These are phyloP conservation scores for Monosporascus sp. DNA, from an alignment of 2,329 filamentous ascomycete species.

Conservation along the genomic window DNA sequence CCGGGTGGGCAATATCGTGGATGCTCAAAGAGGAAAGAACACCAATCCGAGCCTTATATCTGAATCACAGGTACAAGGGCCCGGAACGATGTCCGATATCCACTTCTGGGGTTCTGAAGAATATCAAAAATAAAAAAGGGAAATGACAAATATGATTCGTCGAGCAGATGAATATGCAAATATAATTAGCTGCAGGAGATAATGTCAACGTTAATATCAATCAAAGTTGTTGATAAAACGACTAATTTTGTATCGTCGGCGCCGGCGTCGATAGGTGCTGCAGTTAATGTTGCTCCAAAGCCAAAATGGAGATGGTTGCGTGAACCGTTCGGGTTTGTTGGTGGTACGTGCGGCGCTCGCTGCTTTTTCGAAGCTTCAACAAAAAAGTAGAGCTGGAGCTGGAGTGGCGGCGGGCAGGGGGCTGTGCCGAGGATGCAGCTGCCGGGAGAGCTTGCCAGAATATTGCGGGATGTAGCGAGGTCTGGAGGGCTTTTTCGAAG, in stretches of 20 bases:
- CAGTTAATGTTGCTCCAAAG: not conserved
- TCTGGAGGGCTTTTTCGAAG: slow-evolving; percentile 13
- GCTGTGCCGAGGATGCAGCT: not conserved
- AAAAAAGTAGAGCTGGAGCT: too few relatives aligned
- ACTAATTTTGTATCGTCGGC: not conserved
- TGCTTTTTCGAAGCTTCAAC: not conserved
- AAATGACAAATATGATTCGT: not conserved
- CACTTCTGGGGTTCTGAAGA: not conserved
- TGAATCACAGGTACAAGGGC: not conserved
- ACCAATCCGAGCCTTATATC: not conserved
- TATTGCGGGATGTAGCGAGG: slow-evolving; percentile 9
- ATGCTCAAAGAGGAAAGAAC: not conserved
- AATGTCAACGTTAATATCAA: too few relatives aligned
- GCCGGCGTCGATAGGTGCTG: not conserved
- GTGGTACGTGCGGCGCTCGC: not conserved
- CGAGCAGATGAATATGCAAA: not conserved
- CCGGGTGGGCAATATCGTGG: slow-evolving; percentile 11
- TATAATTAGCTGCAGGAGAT: too few relatives aligned
- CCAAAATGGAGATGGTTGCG: not conserved
- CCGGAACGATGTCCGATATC: not conserved
- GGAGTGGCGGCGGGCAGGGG: too few relatives aligned
- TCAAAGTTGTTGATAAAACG: not conserved
- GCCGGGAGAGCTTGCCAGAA: slow-evolving; percentile 3
- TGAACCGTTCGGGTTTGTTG: not conserved
- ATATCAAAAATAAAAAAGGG: not conserved